Evolutionary conservation across 176 grass and related monocot genomes (phyloP), one percentile per base, ranked within the genome.

Genomic region (Musa acuminata): DNA sequence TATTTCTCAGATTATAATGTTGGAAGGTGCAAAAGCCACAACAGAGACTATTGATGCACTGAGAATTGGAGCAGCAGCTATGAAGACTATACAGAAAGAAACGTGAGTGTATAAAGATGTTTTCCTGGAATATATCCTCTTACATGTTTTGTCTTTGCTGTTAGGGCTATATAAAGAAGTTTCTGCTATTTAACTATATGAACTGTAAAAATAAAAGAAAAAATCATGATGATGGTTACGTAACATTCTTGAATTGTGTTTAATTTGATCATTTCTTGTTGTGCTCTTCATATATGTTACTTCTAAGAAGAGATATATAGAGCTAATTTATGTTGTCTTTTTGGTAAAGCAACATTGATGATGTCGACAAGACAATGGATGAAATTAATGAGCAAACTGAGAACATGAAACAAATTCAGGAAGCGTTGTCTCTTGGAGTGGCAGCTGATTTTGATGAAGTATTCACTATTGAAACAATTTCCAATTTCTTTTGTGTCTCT

Each of bases 391-490:
- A 97, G 67, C 89, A 93, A 53, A 93, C 78, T 77, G 93, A 97
- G 81, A 97, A 92, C 64, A 97, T 97, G 93, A 89, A 91, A 71
- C 90, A 97, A 75, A 97, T 97, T 72, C 93, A 97, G 79, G 87
- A 93, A 78, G 79, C 89, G 67, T 82, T 93, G 24, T 83, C 93
- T 77, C 85, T 93, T 72, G 93, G 93, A 72, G 85, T 85, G 69
- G 85, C 87, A 72, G 82, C 80, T 87, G 90, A 97, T 90, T 97
- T 97, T 52, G 93, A 97, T 85, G 93, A 97, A 77, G 93, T 97
- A 53, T 43, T 43, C 35, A 43, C 35, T 43, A 43, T 43, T 43
- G 3, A 43, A 43, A 43, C 35, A 43, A 43, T 43, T 43, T 43
- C 24, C 10, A 27, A 25, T 60, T 8, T 53, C 24, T 66, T n/a